Evolutionary conservation across 768 basidiomycete species (phyloP).

Genomic region (Collybiopsis confluens): DNA sequence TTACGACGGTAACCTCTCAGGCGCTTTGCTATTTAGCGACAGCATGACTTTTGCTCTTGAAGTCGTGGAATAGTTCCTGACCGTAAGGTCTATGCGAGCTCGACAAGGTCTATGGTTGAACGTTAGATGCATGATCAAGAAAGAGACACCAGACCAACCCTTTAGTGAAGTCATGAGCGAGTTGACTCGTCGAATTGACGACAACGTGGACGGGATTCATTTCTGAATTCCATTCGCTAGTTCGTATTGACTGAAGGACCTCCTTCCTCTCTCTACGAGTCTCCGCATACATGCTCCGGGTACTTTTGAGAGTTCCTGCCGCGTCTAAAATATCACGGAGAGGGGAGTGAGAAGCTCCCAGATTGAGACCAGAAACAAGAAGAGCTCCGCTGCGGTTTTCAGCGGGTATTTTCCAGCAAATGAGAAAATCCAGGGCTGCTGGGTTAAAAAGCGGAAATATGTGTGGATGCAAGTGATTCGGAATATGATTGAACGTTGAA

Average conservation of each 20-base stretch:
- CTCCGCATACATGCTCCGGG: slow-evolving; percentile 89
- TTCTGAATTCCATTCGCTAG: slow-evolving; percentile 75
- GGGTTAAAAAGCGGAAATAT: slow-evolving; percentile 86
- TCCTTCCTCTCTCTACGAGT: slow-evolving; percentile 70
- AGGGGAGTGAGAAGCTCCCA: slow-evolving; percentile 68
- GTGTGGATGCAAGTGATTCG: slow-evolving; percentile 39
- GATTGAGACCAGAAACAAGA: slow-evolving; percentile 49
- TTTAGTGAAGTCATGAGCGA: slow-evolving; percentile 60
- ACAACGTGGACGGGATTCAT: slow-evolving; percentile 66
- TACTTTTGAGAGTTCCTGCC: slow-evolving; percentile 59
- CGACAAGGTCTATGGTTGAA: slow-evolving; percentile 47
- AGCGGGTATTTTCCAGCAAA: slow-evolving; percentile 73
- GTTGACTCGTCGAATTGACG: slow-evolving; percentile 35
- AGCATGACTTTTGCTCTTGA: slow-evolving; percentile 56
- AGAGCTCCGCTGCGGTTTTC: slow-evolving; percentile 60
- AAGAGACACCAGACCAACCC: slow-evolving; percentile 48
- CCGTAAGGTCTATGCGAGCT: slow-evolving; percentile 46
- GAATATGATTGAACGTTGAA: slow-evolving; percentile 52
- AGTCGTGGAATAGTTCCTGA: slow-evolving; percentile 73
- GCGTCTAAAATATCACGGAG: slow-evolving; percentile 58
- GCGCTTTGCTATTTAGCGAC: slow-evolving; percentile 31
- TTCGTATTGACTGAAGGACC: slow-evolving; percentile 61
- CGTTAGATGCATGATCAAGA: slow-evolving; percentile 1
- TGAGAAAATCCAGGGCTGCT: slow-evolving; percentile 59
- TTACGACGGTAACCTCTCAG: neutral